Percentiles rank a stretch among this genome's conserved stretches.
Evolutionary conservation across 768 basidiomycete species (phyloP).

Genomic region (Paxillus involutus): DNA sequence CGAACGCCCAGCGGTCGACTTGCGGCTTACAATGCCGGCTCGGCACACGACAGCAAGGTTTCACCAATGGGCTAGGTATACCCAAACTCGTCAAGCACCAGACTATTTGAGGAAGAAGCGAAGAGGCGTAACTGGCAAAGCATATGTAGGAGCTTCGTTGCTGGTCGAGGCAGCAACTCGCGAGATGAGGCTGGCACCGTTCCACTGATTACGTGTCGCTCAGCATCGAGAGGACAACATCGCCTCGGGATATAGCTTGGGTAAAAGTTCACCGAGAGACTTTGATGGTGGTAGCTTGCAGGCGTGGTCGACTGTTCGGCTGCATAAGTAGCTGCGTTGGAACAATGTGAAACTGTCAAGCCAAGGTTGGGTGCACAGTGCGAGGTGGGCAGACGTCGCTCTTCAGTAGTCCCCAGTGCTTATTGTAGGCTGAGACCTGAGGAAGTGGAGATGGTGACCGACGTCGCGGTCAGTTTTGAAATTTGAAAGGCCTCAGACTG

Average conservation of each 20-base stretch:
- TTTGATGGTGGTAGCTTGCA: no score
- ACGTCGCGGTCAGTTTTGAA: no score
- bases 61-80: background rate
- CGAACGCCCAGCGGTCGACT: conserved; percentile 10
- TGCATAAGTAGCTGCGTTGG: no score
- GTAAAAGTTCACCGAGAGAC: no score
- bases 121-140: background rate
- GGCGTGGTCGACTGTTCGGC: no score
- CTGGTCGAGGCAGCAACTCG: background rate
- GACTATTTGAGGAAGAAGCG: background rate
- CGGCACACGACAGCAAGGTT: background rate
- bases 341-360: no score
- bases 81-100: background rate
- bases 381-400: no score
- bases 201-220: background rate
- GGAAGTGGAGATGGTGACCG: no score
- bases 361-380: no score
- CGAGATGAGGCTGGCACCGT: background rate
- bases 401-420: no score
- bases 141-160: background rate
- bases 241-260: background rate
- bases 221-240: background rate
- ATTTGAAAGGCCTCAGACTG: no score
- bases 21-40: background rate
- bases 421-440: no score